These are phyloP conservation scores for Chlamydomonas sp. DNA, from an alignment of 139 green algal genomes.

Conservation along the genomic window DNA sequence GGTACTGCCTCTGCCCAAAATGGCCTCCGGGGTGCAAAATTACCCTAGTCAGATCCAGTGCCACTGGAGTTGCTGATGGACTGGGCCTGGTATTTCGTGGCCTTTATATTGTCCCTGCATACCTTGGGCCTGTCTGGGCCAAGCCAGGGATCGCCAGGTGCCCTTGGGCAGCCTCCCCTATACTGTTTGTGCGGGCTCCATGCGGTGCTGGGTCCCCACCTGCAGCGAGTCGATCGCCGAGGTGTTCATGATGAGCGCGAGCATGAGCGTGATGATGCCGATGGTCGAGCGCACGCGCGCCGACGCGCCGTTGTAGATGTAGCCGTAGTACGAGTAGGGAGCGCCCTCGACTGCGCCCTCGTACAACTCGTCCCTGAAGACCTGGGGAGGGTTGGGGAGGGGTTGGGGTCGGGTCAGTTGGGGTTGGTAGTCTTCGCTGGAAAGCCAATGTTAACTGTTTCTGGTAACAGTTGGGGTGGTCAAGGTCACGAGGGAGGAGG, in stretches of 20 bases:
- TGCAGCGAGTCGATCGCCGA: slow-evolving; percentile 59
- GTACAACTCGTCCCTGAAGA: background rate
- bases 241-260: slow-evolving; percentile 68
- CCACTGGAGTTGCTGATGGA: too few relatives aligned
- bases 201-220: slow-evolving; percentile 50
- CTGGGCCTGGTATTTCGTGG: too few relatives aligned
- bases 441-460: background rate
- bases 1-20: too few relatives aligned
- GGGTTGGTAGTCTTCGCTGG: background rate
- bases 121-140: too few relatives aligned
- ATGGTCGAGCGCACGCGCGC: slow-evolving; percentile 30
- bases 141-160: too few relatives aligned
- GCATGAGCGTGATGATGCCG: slow-evolving; percentile 45
- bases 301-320: background rate
- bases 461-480: background rate
- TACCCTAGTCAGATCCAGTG: too few relatives aligned
- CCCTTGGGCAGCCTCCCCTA: too few relatives aligned
- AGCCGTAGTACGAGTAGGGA: too few relatives aligned
- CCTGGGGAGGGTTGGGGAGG: background rate
- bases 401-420: background rate
- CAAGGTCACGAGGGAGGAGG: background rate
- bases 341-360: too few relatives aligned
- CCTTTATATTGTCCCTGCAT: too few relatives aligned
- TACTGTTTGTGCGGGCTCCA: too few relatives aligned
- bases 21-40: too few relatives aligned